Percentiles rank a stretch among this genome's conserved stretches.
Evolutionary conservation across 208 protist species (phyloP).

Genomic region (Trypanosoma cruzi): DNA sequence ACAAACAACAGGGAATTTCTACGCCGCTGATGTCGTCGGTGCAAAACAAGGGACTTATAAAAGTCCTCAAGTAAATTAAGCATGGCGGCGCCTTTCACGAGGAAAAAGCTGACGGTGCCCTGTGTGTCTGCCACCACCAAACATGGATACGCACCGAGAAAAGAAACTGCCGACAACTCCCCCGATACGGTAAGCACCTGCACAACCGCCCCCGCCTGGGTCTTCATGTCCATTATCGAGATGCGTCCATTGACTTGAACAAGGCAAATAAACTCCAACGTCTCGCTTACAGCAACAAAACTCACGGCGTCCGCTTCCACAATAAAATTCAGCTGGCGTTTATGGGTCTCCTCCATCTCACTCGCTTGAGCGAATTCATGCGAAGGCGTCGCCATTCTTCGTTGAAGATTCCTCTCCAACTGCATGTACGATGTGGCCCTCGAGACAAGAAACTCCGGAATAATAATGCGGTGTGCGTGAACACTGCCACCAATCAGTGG

Average conservation of each 20-base stretch:
- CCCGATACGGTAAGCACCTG: conserved; percentile 58
- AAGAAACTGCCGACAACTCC: conserved; percentile 61
- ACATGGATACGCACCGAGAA: conserved; percentile 76
- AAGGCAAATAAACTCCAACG: conserved; percentile 65
- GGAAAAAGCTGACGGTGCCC: conserved; percentile 54
- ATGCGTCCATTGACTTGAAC: conserved; percentile 72
- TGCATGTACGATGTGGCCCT: conserved; percentile 43
- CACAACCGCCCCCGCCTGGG: conserved; percentile 34
- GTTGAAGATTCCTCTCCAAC: conserved; percentile 8
- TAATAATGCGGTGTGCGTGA: conserved; percentile 58
- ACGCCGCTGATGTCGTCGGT: conserved; percentile 23
- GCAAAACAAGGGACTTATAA: conserved; percentile 37
- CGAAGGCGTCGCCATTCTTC: not conserved
- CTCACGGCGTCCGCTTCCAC: conserved; percentile 79
- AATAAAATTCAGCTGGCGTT: conserved; percentile 22
- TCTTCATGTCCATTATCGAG: conserved; percentile 58
- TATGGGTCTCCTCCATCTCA: not conserved
- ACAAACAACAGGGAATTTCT: not conserved
- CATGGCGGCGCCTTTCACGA: conserved; percentile 55
- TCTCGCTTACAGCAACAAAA: conserved; percentile 55
- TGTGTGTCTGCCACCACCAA: conserved; percentile 67
- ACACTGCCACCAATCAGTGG: conserved; percentile 53
- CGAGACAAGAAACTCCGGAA: conserved; percentile 68
- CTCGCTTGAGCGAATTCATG: not conserved
- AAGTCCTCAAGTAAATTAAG: conserved; percentile 64